These are phyloP conservation scores for Syncephalastrum racemosum DNA, from an alignment of 371 early-diverging fungal genomes.

Conservation along the genomic window DNA sequence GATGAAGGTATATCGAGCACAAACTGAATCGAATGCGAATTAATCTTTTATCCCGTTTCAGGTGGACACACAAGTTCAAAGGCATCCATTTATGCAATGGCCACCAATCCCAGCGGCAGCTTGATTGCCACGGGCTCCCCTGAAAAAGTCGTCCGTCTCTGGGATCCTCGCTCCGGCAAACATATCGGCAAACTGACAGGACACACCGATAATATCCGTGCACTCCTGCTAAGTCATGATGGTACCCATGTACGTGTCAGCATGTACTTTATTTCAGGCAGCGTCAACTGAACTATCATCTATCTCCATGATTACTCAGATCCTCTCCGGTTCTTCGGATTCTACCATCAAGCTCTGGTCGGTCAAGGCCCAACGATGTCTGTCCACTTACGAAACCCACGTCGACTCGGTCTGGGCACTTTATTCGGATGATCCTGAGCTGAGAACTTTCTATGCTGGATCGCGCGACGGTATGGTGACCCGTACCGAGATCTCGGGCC, in stretches of 20 bases:
- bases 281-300: not conserved
- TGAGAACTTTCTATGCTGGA: constrained; percentile 90
- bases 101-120: constrained; percentile 68
- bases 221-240: constrained; percentile 84
- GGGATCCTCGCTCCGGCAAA: constrained; percentile 83
- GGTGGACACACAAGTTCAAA: constrained; percentile 40
- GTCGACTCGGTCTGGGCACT: constrained; percentile 92
- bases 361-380: constrained; percentile 79
- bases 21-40: not conserved
- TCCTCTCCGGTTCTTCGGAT: constrained; percentile 92
- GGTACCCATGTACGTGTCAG: constrained; percentile 68
- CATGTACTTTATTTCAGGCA: not conserved
- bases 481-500: constrained; percentile 58
- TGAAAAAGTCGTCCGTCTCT: constrained; percentile 85
- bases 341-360: constrained; percentile 94
- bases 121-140: constrained; percentile 85
- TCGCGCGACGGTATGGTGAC: constrained; percentile 89
- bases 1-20: not conserved
- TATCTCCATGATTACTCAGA: constrained; percentile 29
- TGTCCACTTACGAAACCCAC: constrained; percentile 83
- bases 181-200: constrained; percentile 81
- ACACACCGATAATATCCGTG: constrained; percentile 92
- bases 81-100: constrained; percentile 77
- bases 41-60: not conserved
- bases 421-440: constrained; percentile 77